phyloP scores from a whole-genome alignment of 352 stramenopile genomes.

The Phytophthora ramorum region DNA sequence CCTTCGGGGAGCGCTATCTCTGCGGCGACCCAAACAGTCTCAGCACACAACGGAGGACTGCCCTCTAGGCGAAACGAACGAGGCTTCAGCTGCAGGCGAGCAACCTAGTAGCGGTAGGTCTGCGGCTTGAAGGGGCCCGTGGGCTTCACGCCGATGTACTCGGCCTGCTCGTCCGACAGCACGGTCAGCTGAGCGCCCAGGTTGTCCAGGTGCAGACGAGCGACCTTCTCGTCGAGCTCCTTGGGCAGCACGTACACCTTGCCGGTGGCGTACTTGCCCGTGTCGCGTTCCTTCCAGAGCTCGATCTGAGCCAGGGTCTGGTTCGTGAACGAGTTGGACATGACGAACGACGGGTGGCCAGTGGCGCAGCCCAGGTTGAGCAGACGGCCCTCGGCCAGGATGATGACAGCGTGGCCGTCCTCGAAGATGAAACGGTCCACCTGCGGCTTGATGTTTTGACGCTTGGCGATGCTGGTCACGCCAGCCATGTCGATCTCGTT shows the following conservation, averaged over 20 bases:
- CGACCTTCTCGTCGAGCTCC: conserved; percentile 99
- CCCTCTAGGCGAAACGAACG: conserved; percentile 9
- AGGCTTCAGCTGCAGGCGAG: neutral
- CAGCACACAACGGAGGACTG: conserved; percentile 13
- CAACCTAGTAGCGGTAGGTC: conserved; percentile 98
- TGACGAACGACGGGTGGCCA: conserved; percentile 99
- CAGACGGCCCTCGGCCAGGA: conserved; percentile 97
- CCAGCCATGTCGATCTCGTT: conserved; percentile 99
- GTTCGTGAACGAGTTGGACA: conserved; percentile 99
- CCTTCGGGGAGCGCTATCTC: conserved; percentile 23
- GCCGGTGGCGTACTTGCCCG: conserved; percentile 95
- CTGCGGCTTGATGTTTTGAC: conserved; percentile 99
- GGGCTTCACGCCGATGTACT: conserved; percentile 97
- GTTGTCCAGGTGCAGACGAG: conserved; percentile 95
- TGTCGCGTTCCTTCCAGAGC: conserved; percentile 96
- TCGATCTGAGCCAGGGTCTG: conserved; percentile 99
- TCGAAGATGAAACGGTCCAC: conserved; percentile 98
- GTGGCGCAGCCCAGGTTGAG: conserved; percentile 99
- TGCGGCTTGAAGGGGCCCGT: conserved; percentile 97
- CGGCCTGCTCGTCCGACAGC: conserved; percentile 95
- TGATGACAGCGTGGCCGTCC: conserved; percentile 96
- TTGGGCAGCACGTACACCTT: conserved; percentile 99
- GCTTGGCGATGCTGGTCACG: conserved; percentile 86
- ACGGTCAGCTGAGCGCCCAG: conserved; percentile 96
- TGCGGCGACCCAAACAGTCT: conserved; percentile 24